These are phyloP conservation scores for Ganoderma resinaceum DNA, from an alignment of 1,284 basidiomycete genomes.

Conservation along the genomic window DNA sequence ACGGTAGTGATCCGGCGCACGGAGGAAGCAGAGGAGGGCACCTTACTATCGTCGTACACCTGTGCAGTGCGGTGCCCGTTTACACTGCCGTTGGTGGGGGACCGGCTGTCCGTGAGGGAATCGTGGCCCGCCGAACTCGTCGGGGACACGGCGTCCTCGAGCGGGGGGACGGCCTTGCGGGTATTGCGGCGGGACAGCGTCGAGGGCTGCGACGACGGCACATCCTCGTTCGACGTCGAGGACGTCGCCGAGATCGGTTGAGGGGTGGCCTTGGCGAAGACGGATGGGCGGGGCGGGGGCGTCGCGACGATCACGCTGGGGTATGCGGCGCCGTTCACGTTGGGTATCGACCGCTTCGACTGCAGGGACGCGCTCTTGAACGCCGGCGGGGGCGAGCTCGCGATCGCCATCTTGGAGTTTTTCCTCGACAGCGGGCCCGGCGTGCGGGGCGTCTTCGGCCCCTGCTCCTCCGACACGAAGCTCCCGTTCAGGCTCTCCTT, in stretches of 20 bases:
- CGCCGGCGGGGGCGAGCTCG: conserved; percentile 34
- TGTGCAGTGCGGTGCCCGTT: conserved; percentile 18
- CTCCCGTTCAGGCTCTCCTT: conserved; percentile 50
- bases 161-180: conserved; percentile 32
- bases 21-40: background rate
- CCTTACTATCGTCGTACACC: conserved; percentile 14
- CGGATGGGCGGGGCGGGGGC: conserved; percentile 35
- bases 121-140: conserved; percentile 19
- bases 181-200: conserved; percentile 26
- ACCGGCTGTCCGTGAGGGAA: conserved; percentile 13
- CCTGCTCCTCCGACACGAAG: conserved; percentile 32
- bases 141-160: conserved; percentile 21
- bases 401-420: conserved; percentile 25
- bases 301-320: conserved; percentile 41
- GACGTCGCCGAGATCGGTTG: background rate
- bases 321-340: conserved; percentile 32
- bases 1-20: conserved; percentile 10
- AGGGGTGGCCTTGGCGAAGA: background rate
- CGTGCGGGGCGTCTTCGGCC: conserved; percentile 27
- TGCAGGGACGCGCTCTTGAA: conserved; percentile 33
- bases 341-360: conserved; percentile 35
- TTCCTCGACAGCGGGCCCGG: conserved; percentile 32
- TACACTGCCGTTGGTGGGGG: conserved; percentile 1
- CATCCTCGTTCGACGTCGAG: conserved; percentile 25
- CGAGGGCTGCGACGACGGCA: conserved; percentile 22